Conservation (phyloP, 108 stramenopile genomes). For the Fistulifera pelliculosa region DNA sequence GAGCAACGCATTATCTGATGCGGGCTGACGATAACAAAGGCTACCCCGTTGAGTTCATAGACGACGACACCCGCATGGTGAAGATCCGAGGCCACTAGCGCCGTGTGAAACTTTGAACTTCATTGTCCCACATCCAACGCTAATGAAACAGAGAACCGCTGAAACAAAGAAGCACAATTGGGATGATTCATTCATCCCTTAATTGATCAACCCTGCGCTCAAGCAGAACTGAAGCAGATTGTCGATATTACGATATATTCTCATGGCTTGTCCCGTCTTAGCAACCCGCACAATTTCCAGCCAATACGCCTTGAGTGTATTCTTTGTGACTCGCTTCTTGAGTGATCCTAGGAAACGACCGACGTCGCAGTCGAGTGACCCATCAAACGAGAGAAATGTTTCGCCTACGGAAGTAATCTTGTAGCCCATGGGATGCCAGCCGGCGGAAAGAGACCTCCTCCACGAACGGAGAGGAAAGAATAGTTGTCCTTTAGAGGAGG, state of each 20-base stretch:
- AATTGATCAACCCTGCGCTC: constrained; percentile 58
- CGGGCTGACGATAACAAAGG: too few species aligned
- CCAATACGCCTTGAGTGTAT: constrained; percentile 54
- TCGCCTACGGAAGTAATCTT: constrained; percentile 53
- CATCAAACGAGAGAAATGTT: constrained; percentile 48
- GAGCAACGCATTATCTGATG: too few species aligned
- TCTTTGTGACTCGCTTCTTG: constrained; percentile 36
- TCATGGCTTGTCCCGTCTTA: constrained; percentile 65
- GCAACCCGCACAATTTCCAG: constrained; percentile 63
- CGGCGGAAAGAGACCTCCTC: constrained; percentile 40
- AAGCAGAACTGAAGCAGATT: constrained; percentile 66
- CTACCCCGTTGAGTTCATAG: too few species aligned
- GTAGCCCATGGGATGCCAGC: constrained; percentile 73
- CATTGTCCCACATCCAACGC: too few species aligned
- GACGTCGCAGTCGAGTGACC: constrained; percentile 60
- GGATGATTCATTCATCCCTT: too few species aligned
- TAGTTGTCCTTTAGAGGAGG: too few species aligned
- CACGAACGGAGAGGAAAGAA: constrained; percentile 7
- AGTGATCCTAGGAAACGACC: constrained; percentile 61
- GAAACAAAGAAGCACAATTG: too few species aligned
- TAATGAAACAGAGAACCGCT: too few species aligned
- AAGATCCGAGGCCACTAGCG: too few species aligned
- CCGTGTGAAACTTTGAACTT: too few species aligned
- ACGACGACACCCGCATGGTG: too few species aligned
- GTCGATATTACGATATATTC: constrained; percentile 54